A percentile compares a stretch with the other conserved stretches of the same genome.
Evolutionary conservation across 352 stramenopile genomes (phyloP).

Genomic region (Pythium phragmiticola): DNA sequence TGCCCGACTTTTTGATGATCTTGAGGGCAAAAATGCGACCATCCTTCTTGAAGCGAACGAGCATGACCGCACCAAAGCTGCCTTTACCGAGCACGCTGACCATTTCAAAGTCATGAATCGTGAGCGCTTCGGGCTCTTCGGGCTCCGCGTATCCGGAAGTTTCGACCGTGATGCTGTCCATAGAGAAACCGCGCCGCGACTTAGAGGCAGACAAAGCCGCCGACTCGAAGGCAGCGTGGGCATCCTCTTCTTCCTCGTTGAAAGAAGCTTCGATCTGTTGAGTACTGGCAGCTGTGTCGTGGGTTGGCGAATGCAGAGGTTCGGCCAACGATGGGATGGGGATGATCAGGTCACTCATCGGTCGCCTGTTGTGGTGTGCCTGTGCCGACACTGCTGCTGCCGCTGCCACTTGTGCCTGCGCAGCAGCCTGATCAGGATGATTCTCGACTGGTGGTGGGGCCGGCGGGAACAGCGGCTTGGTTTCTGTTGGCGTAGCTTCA

Average conservation of each 20-base stretch:
- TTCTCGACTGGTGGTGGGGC: conserved; percentile 5
- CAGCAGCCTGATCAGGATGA: neutral
- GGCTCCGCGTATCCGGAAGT: conserved; percentile 14
- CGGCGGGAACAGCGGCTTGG: neutral
- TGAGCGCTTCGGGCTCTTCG: conserved; percentile 55
- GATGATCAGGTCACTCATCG: conserved; percentile 69
- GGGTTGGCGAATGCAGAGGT: conserved; percentile 21
- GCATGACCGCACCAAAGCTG: conserved; percentile 87
- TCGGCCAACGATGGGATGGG: conserved; percentile 52
- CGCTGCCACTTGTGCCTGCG: conserved; percentile 18
- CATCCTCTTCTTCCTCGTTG: conserved; percentile 18
- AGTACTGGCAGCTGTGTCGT: neutral
- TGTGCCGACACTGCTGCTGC: conserved; percentile 30
- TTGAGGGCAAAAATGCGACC: conserved; percentile 87
- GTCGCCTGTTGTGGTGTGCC: conserved; percentile 41
- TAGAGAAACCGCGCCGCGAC: conserved; percentile 17
- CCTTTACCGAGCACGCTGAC: conserved; percentile 84
- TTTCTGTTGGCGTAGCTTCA: conserved; percentile 23
- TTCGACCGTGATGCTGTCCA: conserved; percentile 28
- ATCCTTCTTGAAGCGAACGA: conserved; percentile 89
- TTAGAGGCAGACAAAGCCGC: conserved; percentile 19
- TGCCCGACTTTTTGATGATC: conserved; percentile 90
- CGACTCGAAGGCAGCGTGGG: conserved; percentile 22
- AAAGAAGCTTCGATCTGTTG: neutral
- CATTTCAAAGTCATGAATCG: conserved; percentile 92